Evolutionary conservation across 495 filamentous ascomycete species (phyloP), one percentile per base, ranked within the genome.

Genomic region (Neurospora sp.): DNA sequence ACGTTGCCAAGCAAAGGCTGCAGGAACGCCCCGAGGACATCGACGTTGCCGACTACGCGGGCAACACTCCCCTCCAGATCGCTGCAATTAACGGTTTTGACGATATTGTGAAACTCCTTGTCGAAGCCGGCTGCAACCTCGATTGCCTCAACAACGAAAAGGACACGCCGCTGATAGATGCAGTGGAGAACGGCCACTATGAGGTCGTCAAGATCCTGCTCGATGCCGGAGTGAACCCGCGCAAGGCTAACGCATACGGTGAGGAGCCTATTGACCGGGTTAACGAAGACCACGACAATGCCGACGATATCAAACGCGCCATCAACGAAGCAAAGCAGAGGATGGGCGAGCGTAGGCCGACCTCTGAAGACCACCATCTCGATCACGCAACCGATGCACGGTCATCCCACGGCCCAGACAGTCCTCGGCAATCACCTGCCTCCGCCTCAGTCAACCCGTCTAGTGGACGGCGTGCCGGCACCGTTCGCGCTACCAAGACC

Each of bases 91-190:
- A 94, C 75, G 96, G 96, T 9, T 90, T 90, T 78, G 88, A 88
- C 7, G 89, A 93, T 44, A 92, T 98, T 72, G 96, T 96, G 23
- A 88, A 93, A 79, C 87, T 93, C 66, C 86, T 99, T 12, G 86
- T 98, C 72, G 87, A 91, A 8, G 89, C 91, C 71, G 93, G 93
- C 37, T 97, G 94, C 81, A 91, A 93, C 72, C 88, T 93, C 16
- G 91, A 97, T 75, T 88, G 87, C 70, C 85, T 88, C 70, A 93
- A 93, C 78, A 92, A 94, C 70, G 93, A 97, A 77, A 92, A 91
- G 79, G 96, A 99, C 75, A 97, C 96, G 0, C 96, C 96, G 23
- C 86, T 99, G 40, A 92, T 98, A 54, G 96, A 99, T 85, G 96
- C 96, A 0, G 92, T 97, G 38, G 95, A 98, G 76, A 98, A 98